Evolutionary conservation across 805 yeast species (phyloP).

Genomic region (Kodamaea sagamina): DNA sequence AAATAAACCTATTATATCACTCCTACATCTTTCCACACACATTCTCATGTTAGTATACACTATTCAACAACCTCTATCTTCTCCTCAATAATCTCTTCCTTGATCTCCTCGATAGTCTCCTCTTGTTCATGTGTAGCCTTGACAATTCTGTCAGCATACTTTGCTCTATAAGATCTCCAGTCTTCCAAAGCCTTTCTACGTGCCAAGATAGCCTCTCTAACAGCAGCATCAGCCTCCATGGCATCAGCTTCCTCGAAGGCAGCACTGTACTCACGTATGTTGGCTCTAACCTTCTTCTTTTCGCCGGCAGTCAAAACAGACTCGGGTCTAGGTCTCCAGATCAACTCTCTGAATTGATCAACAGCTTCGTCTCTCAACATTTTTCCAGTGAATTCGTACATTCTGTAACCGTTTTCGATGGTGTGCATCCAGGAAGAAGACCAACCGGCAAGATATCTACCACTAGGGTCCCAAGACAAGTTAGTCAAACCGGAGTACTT

Average conservation of each 20-base stretch:
- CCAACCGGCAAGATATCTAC: constrained; percentile 86
- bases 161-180: constrained; percentile 80
- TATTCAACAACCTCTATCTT: constrained; percentile 67
- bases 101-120: constrained; percentile 68
- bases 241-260: constrained; percentile 94
- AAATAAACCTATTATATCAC: background rate
- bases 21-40: background rate
- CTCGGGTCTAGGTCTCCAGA: constrained; percentile 97
- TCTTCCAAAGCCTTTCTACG: constrained; percentile 81
- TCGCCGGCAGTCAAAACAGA: constrained; percentile 73
- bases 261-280: constrained; percentile 83
- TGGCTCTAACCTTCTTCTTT: constrained; percentile 87
- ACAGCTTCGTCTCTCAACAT: constrained; percentile 71
- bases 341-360: constrained; percentile 83
- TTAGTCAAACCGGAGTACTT: constrained; percentile 79
- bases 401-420: constrained; percentile 86
- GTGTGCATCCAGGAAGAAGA: constrained; percentile 83
- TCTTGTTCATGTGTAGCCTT: constrained; percentile 53
- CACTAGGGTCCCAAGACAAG: constrained; percentile 93
- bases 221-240: constrained; percentile 91
- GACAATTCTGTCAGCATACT: constrained; percentile 34
- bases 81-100: constrained; percentile 73
- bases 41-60: constrained; percentile 8
- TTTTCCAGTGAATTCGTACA: constrained; percentile 83
- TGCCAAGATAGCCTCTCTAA: constrained; percentile 81